Evolutionary conservation across 495 filamentous ascomycete species (phyloP), one percentile per base, ranked within the genome.

Genomic region (Penicillium bovifimosum): DNA sequence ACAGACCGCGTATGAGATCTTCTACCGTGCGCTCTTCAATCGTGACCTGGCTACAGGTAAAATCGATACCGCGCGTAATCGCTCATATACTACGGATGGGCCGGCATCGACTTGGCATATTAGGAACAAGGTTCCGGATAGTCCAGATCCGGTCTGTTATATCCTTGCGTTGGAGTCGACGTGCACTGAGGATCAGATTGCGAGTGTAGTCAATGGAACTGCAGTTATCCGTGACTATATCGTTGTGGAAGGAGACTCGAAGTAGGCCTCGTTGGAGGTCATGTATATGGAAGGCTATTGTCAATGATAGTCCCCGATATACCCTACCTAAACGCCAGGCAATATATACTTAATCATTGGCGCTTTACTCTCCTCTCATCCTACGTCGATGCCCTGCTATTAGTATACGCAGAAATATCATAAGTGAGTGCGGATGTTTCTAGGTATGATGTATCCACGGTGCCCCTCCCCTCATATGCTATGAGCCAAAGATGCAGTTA

Each of bases 1-100:
- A 5, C 58, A 81, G 58, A 79, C 76, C 1, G 72, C 79, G 8
- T 79, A 76, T 32, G 61, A 71, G 31, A 76, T 83, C 49, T 84
- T 84, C 65, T 62, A 73, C 36, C 80, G 82, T 7, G 68, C 76
- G 0, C 65, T 84, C 40, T 73, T 73, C 43, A 73, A 77, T 39
- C 58, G 57, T 18, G 82, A 86, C 52, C 68, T 86, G 34, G 79
- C 81, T 5, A 83, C 82, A 3, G 82, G 82, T 5, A 64, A 68
- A 35, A 59, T 74, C 5, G 38, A 55, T n/a, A 78, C 70, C 14
- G 66, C 53, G 7, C 33, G 49, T 6, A 67, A 74, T 46, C 40
- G 26, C 5, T 68, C 64, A 0, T 85, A 83, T 51, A 54, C 55
- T 3, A 84, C 79, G 0, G 39, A 62, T 28, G 83, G 83, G 0